These are phyloP conservation scores for Veloboletus limbatus DNA, from an alignment of 1,284 basidiomycete species.

Conservation along the genomic window DNA sequence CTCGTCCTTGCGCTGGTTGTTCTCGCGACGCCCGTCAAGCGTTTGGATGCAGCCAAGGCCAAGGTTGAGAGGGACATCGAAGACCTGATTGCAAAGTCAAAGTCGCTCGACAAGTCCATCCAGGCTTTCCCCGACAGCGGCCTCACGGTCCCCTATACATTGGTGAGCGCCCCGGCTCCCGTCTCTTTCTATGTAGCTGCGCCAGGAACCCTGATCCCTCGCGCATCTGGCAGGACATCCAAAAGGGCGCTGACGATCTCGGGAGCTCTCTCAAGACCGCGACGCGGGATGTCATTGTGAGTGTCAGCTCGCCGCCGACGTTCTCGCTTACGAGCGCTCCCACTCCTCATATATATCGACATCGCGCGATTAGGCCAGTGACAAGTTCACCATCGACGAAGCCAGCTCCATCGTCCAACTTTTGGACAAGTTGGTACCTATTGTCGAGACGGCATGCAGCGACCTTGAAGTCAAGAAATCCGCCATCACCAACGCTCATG, in stretches of 20 bases:
- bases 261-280: fast-evolving
- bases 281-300: neutral
- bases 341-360: neutral
- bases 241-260: fast-evolving
- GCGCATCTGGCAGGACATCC: neutral
- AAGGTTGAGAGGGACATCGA: constrained; percentile 1
- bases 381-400: constrained; percentile 1
- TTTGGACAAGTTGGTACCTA: fast-evolving
- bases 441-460: neutral
- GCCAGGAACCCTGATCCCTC: neutral
- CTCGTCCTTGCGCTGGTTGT: constrained; percentile 10
- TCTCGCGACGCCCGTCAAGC: constrained; percentile 15
- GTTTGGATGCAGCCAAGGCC: neutral
- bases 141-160: fast-evolving
- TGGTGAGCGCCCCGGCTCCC: neutral
- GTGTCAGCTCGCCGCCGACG: neutral
- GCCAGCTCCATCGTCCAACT: neutral
- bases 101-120: neutral
- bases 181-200: neutral
- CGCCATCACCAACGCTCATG: neutral
- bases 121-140: neutral
- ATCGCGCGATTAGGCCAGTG: neutral
- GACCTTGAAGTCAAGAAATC: constrained; percentile 2
- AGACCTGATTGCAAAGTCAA: fast-evolving
- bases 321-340: neutral